Conservation (phyloP, 305 asterid genomes). For the Fraxinus ornus region DNA sequence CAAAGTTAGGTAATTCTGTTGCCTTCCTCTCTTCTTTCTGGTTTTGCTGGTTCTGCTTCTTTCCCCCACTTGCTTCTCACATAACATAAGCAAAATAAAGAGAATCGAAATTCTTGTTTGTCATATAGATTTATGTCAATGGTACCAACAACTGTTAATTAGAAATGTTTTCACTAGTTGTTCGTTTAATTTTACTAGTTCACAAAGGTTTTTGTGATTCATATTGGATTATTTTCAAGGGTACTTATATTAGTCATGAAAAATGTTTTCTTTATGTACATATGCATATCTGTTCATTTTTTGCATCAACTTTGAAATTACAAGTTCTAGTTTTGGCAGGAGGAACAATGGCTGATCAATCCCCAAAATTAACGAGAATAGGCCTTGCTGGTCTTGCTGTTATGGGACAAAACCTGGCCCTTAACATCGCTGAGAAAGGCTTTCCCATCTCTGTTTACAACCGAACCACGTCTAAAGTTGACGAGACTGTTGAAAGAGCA, state of each 20-base stretch:
- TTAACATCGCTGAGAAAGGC: slow-evolving; percentile 96
- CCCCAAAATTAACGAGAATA: slow-evolving; percentile 49
- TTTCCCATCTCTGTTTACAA: slow-evolving; percentile 71
- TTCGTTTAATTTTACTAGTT: not conserved
- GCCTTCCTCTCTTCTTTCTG: too few species aligned
- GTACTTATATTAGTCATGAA: not conserved
- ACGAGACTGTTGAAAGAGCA: slow-evolving; percentile 57
- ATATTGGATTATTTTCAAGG: not conserved
- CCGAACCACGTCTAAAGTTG: slow-evolving; percentile 59
- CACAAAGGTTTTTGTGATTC: not conserved
- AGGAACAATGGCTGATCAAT: slow-evolving; percentile 45
- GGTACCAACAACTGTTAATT: not conserved
- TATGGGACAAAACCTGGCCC: slow-evolving; percentile 78
- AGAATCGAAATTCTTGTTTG: not conserved
- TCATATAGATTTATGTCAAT: not conserved
- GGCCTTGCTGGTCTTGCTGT: slow-evolving; percentile 72
- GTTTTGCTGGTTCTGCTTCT: too few species aligned
- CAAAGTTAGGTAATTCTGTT: too few species aligned
- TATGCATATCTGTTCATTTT: not conserved
- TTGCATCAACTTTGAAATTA: not conserved
- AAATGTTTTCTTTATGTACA: not conserved
- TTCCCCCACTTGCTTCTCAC: too few species aligned
- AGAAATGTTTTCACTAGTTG: not conserved
- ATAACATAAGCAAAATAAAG: not conserved
- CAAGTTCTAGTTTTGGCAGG: slow-evolving; percentile 24